A percentile compares a stretch with the other conserved stretches of the same genome.
phyloP scores from a whole-genome alignment of 2,329 filamentous ascomycete species.

The Ascosphaera apis region DNA sequence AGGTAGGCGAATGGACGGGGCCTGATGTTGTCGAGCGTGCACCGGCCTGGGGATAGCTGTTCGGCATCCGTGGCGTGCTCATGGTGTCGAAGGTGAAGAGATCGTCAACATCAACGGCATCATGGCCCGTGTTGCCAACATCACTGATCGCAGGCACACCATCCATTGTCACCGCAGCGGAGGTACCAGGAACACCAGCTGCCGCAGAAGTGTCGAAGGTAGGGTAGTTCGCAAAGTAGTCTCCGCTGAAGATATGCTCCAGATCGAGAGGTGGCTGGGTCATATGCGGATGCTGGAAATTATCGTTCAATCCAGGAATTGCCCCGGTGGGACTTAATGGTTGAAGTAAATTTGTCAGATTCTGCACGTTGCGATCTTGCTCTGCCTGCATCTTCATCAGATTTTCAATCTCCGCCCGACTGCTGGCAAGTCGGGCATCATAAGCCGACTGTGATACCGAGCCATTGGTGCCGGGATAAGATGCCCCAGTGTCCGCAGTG shows the following conservation, averaged over 20 bases:
- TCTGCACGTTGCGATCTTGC: conserved; percentile 53
- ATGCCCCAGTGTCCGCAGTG: no score
- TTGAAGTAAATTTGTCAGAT: conserved; percentile 49
- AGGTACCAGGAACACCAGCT: no score
- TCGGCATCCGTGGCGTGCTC: no score
- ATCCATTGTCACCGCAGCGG: no score
- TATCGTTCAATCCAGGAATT: conserved; percentile 40
- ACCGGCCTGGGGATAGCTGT: no score
- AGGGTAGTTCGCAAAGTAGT: conserved; percentile 27
- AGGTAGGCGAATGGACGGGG: no score
- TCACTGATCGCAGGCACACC: no score
- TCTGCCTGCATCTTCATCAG: conserved; percentile 58
- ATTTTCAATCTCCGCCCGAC: conserved; percentile 52
- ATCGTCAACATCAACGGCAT: no score
- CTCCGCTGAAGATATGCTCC: conserved; percentile 32
- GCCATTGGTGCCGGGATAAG: conserved; percentile 14
- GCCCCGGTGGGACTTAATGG: conserved; percentile 60
- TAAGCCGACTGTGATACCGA: conserved; percentile 29
- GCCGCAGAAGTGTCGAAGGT: conserved; percentile 14
- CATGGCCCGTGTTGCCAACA: no score
- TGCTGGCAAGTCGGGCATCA: conserved; percentile 32
- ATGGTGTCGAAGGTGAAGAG: no score
- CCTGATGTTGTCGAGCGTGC: no score
- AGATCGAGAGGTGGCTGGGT: conserved; percentile 28
- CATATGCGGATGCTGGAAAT: conserved; percentile 17